A percentile compares a stretch with the other conserved stretches of the same genome.
These are phyloP conservation scores for Lasiodiplodia hormozganensis DNA, from an alignment of 2,329 filamentous ascomycete genomes.

Conservation along the genomic window DNA sequence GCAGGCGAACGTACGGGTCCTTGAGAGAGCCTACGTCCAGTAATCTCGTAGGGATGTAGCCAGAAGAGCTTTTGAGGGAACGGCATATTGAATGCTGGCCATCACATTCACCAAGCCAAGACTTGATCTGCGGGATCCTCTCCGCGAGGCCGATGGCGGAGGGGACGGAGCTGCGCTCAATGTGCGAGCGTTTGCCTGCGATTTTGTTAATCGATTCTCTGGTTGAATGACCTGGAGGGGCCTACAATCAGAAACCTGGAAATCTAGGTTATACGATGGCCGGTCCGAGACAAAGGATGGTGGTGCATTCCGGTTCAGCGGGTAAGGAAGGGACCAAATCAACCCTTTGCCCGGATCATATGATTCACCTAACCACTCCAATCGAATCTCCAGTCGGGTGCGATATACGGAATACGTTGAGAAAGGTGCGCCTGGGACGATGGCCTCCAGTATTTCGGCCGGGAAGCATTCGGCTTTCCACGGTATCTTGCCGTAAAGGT, in stretches of 20 bases:
- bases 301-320: background rate
- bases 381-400: background rate
- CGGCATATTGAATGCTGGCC: background rate
- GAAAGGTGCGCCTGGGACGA: background rate
- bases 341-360: conserved; percentile 1
- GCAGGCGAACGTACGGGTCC: background rate
- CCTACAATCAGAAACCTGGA: background rate
- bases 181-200: background rate
- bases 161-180: background rate
- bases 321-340: conserved; percentile 1
- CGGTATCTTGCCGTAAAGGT: background rate
- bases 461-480: conserved; percentile 6
- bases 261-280: background rate
- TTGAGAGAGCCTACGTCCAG: background rate
- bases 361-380: conserved; percentile 7
- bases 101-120: background rate
- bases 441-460: background rate
- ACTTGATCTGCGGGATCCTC: background rate
- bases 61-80: background rate
- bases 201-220: background rate
- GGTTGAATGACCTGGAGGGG: background rate
- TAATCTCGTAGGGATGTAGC: background rate
- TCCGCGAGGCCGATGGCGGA: background rate
- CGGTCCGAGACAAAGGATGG: background rate
- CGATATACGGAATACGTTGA: background rate